A percentile compares a stretch with the other conserved stretches of the same genome.
phyloP scores from a whole-genome alignment of 176 grass and related monocot genomes.

The Chloris gayana region DNA sequence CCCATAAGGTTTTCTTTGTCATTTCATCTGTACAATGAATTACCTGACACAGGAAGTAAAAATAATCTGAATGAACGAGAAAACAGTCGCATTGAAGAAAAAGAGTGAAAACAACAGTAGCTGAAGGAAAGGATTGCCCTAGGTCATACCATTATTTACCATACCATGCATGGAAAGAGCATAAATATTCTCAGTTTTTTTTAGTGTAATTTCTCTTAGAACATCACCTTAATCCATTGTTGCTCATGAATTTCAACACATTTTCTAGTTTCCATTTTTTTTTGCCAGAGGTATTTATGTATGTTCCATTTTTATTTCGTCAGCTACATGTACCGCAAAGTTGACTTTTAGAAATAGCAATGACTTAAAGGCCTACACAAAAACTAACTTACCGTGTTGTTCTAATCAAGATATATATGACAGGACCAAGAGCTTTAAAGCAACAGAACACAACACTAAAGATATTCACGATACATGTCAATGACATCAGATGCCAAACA shows the following conservation, averaged over 20 bases:
- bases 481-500: background rate
- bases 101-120: conserved; percentile 4
- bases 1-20: conserved; percentile 77
- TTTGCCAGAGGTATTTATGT: background rate
- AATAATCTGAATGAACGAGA: background rate
- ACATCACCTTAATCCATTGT: background rate
- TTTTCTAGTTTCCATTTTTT: background rate
- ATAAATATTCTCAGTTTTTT: background rate
- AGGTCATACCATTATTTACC: background rate
- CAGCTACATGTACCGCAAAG: background rate
- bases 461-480: background rate
- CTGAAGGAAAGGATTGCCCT: background rate
- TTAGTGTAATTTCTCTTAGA: background rate
- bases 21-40: conserved; percentile 96
- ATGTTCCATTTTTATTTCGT: background rate
- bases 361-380: background rate
- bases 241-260: background rate
- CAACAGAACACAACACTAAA: background rate
- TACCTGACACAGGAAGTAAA: conserved; percentile 48
- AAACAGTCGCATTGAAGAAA: background rate
- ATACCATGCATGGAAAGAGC: background rate
- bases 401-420: background rate
- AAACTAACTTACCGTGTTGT: background rate
- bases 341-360: background rate
- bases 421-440: background rate